Conservation (phyloP, 805 yeast species). For the Ogataea saltuana region DNA sequence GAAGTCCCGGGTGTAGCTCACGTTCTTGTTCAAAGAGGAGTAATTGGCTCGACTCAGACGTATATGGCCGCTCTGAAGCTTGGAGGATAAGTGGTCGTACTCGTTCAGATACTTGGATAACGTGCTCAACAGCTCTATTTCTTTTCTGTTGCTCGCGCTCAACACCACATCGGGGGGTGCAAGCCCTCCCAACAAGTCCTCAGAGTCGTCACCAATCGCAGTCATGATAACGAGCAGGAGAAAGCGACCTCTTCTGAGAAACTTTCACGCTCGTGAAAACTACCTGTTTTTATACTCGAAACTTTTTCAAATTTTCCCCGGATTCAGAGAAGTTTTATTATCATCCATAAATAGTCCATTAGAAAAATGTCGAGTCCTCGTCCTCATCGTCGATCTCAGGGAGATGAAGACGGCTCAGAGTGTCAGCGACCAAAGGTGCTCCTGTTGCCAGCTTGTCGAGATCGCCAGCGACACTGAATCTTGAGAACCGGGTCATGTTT, state of each 20-base stretch:
- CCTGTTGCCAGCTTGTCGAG: constrained; percentile 15
- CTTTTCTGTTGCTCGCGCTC: constrained; percentile 4
- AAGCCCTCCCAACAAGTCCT: neutral
- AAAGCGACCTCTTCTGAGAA: no score
- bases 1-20: constrained; percentile 20
- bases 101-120: constrained; percentile 38
- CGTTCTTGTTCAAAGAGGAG: constrained; percentile 23
- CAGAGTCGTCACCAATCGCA: neutral
- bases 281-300: no score
- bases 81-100: constrained; percentile 21
- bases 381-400: constrained; percentile 18
- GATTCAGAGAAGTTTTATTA: neutral
- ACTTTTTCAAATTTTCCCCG: constrained; percentile 1
- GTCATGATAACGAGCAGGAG: no score
- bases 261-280: no score
- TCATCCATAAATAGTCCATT: neutral
- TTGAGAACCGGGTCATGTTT: constrained; percentile 27
- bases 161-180: constrained; percentile 1
- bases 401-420: constrained; percentile 15
- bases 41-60: constrained; percentile 47
- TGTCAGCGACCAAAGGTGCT: constrained; percentile 11
- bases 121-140: constrained; percentile 32
- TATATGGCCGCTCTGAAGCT: constrained; percentile 38
- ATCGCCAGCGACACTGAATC: constrained; percentile 25
- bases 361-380: constrained; percentile 9